phyloP scores from a whole-genome alignment of 768 basidiomycete species.

The Kwoniella sp. region DNA sequence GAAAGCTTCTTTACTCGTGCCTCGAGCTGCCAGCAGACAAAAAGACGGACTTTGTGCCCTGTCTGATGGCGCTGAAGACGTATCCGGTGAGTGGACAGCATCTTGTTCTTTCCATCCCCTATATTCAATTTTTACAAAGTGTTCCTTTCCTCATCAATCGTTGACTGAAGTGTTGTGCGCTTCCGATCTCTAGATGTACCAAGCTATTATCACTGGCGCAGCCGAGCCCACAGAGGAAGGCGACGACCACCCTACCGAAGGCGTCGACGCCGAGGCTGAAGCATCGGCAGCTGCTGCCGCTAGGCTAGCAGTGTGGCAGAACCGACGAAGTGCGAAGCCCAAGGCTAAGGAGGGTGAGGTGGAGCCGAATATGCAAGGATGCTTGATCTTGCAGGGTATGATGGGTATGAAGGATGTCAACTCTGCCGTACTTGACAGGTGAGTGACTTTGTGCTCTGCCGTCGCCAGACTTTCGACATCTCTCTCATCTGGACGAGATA shows the following conservation, averaged over 20 bases:
- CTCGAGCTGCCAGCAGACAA: conserved; percentile 66
- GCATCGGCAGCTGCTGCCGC: conserved; percentile 49
- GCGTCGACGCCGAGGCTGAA: conserved; percentile 42
- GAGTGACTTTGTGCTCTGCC: conserved; percentile 29
- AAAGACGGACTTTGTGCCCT: conserved; percentile 65
- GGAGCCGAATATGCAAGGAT: conserved; percentile 79
- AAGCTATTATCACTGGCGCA: conserved; percentile 37
- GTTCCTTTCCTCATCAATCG: background rate
- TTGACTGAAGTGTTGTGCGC: background rate
- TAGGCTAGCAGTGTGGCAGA: conserved; percentile 45
- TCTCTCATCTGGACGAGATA: background rate
- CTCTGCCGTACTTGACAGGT: conserved; percentile 72
- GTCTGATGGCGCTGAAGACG: conserved; percentile 62
- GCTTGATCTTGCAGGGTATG: conserved; percentile 79
- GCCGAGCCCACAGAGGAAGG: conserved; percentile 24
- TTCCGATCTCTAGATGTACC: conserved; percentile 38
- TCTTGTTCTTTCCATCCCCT: too few species aligned
- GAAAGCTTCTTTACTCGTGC: conserved; percentile 65
- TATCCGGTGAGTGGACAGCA: conserved; percentile 52
- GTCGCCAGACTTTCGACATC: too few species aligned
- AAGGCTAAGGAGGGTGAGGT: conserved; percentile 56
- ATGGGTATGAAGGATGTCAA: conserved; percentile 73
- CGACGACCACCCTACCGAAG: conserved; percentile 27
- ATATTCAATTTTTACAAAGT: too few species aligned
- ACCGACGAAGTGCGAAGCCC: conserved; percentile 41